phyloP scores from a whole-genome alignment of 2,329 filamentous ascomycete genomes.

The Boeremia lycopersici region DNA sequence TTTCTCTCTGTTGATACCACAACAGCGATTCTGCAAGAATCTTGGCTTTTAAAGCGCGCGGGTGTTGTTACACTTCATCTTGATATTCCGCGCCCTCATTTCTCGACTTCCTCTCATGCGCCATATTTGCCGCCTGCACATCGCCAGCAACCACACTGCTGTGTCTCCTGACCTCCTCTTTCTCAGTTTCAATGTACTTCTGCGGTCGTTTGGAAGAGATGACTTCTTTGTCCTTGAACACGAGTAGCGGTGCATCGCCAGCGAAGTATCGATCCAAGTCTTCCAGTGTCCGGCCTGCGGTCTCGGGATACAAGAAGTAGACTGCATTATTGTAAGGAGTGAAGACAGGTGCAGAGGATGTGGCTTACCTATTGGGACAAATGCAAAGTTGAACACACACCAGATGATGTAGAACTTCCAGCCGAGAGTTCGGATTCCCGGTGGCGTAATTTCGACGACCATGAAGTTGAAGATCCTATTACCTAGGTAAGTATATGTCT shows the following conservation, averaged over 20 bases:
- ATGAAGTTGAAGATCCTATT: conserved; percentile 15
- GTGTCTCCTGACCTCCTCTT: conserved; percentile 32
- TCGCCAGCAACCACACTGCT: conserved; percentile 29
- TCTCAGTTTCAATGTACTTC: conserved; percentile 54
- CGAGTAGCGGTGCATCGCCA: conserved; percentile 45
- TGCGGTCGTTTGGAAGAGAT: conserved; percentile 53
- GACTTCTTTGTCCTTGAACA: conserved; percentile 56
- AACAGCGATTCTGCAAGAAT: background rate
- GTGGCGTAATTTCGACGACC: conserved; percentile 50
- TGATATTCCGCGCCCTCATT: conserved; percentile 3
- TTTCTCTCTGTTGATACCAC: background rate
- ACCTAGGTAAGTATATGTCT: background rate
- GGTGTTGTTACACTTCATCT: conserved; percentile 1
- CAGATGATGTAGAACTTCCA: conserved; percentile 56
- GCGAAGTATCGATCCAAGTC: conserved; percentile 40
- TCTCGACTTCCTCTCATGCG: background rate
- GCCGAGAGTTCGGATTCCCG: conserved; percentile 49
- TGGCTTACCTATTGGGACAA: conserved; percentile 49
- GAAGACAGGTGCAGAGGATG: too few species aligned
- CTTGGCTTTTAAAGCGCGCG: background rate
- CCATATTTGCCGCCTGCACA: conserved; percentile 20
- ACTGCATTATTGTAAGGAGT: conserved; percentile 19
- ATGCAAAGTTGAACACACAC: conserved; percentile 54
- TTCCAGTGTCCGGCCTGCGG: conserved; percentile 38
- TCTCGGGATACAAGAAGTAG: conserved; percentile 40